These are phyloP conservation scores for Ophiostoma australiae DNA, from an alignment of 2,329 filamentous ascomycete species.

Conservation along the genomic window DNA sequence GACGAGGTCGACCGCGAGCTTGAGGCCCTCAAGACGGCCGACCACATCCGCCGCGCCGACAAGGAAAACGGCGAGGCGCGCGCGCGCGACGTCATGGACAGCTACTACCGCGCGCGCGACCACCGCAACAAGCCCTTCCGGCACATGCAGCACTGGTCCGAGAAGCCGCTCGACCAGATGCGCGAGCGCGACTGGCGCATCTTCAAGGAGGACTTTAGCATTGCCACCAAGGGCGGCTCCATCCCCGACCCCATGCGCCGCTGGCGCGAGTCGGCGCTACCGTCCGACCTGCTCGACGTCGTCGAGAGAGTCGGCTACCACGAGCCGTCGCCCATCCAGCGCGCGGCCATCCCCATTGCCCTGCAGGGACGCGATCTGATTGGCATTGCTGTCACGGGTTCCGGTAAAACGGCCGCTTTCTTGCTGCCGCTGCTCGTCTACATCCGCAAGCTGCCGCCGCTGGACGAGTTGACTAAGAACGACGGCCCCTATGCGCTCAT, in stretches of 20 bases:
- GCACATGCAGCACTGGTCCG: slow-evolving; percentile 84
- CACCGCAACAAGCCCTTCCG: slow-evolving; percentile 67
- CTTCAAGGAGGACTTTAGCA: slow-evolving; percentile 99
- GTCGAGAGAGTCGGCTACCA: slow-evolving; percentile 82
- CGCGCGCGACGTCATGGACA: slow-evolving; percentile 75
- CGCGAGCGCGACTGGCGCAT: slow-evolving; percentile 97
- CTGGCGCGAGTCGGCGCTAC: slow-evolving; percentile 81
- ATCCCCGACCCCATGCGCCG: slow-evolving; percentile 95
- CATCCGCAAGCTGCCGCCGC: slow-evolving; percentile 80
- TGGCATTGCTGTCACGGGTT: slow-evolving; percentile 95
- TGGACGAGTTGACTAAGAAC: slow-evolving; percentile 81
- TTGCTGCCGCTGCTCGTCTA: slow-evolving; percentile 88
- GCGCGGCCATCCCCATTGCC: slow-evolving; percentile 92
- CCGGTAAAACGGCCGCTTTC: slow-evolving; percentile 96
- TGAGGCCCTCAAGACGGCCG: slow-evolving; percentile 24
- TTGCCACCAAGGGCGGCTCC: slow-evolving; percentile 83
- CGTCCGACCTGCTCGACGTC: slow-evolving; percentile 71
- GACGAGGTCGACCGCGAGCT: slow-evolving; percentile 27
- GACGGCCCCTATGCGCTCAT: slow-evolving; percentile 98
- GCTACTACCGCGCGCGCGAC: slow-evolving; percentile 73
- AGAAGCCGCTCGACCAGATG: slow-evolving; percentile 91
- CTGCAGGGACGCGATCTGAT: slow-evolving; percentile 92
- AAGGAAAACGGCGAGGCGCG: slow-evolving; percentile 68
- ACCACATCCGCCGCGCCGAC: slow-evolving; percentile 56
- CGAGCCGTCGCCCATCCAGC: slow-evolving; percentile 86